phyloP scores from a whole-genome alignment of 441 rosid genomes.

The Oxalis stricta region DNA sequence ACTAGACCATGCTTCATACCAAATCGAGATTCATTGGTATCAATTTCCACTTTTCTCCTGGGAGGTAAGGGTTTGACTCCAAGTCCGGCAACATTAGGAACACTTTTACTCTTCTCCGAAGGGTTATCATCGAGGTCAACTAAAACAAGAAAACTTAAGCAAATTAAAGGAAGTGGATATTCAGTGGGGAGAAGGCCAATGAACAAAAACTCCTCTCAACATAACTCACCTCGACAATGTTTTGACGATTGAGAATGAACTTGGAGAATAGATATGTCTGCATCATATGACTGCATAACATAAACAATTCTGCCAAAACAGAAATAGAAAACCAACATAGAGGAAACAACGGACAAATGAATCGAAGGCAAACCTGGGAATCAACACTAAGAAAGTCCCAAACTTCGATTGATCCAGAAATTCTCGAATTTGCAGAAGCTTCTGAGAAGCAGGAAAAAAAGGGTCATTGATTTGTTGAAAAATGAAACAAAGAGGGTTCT shows the following conservation, averaged over 20 bases:
- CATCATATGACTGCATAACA: slow-evolving; percentile 21
- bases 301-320: slow-evolving; percentile 10
- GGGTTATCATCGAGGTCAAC: slow-evolving; percentile 50
- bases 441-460: slow-evolving; percentile 36
- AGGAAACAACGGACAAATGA: neutral
- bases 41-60: slow-evolving; percentile 28
- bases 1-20: slow-evolving; percentile 23
- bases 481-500: slow-evolving; percentile 9
- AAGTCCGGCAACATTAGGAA: slow-evolving; percentile 25
- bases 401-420: slow-evolving; percentile 97
- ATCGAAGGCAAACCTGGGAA: slow-evolving; percentile 87
- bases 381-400: slow-evolving; percentile 98
- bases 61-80: slow-evolving; percentile 23
- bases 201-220: too few species aligned
- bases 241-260: slow-evolving; percentile 84
- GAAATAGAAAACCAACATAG: neutral
- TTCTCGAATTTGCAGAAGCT: slow-evolving; percentile 62
- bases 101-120: slow-evolving; percentile 30
- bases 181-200: too few species aligned
- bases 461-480: too few species aligned
- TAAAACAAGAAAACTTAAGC: slow-evolving; percentile 15
- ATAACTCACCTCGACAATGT: slow-evolving; percentile 95
- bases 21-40: slow-evolving; percentile 31
- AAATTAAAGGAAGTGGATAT: too few species aligned
- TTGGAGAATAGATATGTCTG: slow-evolving; percentile 95